A percentile compares a stretch with the other conserved stretches of the same genome.
Evolutionary conservation across 208 protist species (phyloP).

Genomic region (Acanthamoeba healyi): DNA sequence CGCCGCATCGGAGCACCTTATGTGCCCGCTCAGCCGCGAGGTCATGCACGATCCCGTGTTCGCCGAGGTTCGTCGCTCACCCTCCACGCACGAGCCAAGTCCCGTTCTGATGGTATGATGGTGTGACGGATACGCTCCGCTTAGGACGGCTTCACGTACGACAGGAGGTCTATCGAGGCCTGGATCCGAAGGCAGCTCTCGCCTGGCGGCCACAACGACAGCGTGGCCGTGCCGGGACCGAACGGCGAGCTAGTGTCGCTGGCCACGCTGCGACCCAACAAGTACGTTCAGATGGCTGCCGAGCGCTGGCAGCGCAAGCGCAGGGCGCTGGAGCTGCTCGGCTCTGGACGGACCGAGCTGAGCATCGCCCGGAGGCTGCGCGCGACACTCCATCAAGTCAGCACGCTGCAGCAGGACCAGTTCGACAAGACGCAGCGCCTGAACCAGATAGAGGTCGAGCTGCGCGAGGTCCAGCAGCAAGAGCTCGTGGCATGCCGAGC

Average conservation of each 20-base stretch:
- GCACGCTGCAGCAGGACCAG: background rate
- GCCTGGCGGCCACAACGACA: background rate
- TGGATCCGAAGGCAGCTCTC: background rate
- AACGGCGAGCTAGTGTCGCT: background rate
- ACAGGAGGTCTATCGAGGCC: background rate
- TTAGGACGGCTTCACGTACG: conserved; percentile 32
- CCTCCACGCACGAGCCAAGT: background rate
- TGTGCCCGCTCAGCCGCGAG: background rate
- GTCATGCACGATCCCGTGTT: conserved; percentile 19
- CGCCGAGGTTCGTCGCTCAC: background rate
- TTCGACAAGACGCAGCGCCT: background rate
- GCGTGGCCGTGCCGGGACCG: background rate
- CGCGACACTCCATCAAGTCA: background rate
- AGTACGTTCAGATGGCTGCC: background rate
- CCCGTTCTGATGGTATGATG: background rate
- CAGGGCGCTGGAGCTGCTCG: background rate
- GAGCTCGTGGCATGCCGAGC: background rate
- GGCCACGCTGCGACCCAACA: background rate
- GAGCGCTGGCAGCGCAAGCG: conserved; percentile 10
- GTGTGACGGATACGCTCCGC: background rate
- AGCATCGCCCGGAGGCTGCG: background rate
- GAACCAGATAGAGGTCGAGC: background rate
- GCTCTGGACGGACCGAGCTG: background rate
- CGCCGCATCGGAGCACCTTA: background rate
- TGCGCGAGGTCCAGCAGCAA: background rate